Percentiles rank a stretch among this genome's conserved stretches.
These are phyloP conservation scores for Cicer chorassanicum DNA, from an alignment of 306 rosid species.

Conservation along the genomic window DNA sequence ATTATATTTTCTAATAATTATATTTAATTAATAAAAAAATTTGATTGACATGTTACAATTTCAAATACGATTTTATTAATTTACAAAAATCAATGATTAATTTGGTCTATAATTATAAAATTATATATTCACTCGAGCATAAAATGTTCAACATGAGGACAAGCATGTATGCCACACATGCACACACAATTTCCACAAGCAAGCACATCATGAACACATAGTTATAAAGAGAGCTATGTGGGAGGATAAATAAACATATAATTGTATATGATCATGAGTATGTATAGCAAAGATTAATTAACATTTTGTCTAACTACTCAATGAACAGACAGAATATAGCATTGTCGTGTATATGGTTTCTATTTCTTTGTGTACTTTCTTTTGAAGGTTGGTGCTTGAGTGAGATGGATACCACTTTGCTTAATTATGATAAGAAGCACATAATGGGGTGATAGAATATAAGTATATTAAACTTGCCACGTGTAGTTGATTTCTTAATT, in stretches of 20 bases:
- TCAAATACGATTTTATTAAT: no score
- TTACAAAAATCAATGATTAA: no score
- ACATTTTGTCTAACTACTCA: conserved; percentile 11
- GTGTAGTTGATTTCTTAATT: no score
- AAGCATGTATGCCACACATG: conserved; percentile 30
- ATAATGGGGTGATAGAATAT: neutral
- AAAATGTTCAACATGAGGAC: conserved; percentile 8
- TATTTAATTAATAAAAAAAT: no score
- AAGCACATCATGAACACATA: conserved; percentile 37
- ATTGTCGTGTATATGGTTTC: neutral
- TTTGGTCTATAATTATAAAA: no score
- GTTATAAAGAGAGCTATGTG: neutral
- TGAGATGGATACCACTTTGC: conserved; percentile 74
- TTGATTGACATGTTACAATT: no score
- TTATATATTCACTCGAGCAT: neutral
- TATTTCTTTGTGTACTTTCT: neutral
- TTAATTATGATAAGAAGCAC: conserved; percentile 31
- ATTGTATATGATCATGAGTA: neutral
- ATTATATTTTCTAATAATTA: no score
- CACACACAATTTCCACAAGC: conserved; percentile 51
- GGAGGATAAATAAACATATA: conserved; percentile 25
- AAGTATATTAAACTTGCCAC: no score
- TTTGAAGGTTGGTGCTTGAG: conserved; percentile 53
- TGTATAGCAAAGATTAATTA: neutral
- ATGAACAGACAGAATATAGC: conserved; percentile 37